Conservation (phyloP, 352 stramenopile genomes). For the Pythium scleroteichum region DNA sequence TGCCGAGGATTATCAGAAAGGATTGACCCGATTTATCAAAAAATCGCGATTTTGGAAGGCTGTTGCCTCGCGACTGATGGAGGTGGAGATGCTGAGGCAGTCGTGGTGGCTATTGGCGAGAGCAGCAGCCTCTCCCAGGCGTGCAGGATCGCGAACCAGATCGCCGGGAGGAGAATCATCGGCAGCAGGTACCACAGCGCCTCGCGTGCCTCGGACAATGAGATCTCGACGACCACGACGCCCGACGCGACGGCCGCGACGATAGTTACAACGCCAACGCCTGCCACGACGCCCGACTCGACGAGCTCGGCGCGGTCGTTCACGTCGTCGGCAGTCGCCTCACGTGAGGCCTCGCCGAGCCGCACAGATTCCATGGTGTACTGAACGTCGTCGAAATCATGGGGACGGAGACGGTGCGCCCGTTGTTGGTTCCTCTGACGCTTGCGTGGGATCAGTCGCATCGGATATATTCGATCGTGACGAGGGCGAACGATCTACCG, state of each 20-base stretch:
- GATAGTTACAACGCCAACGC: conserved; percentile 28
- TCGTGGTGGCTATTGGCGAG: neutral
- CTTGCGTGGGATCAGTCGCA: neutral
- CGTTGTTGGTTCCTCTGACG: conserved; percentile 8
- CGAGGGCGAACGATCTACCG: too few relatives aligned
- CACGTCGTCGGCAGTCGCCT: conserved; percentile 7
- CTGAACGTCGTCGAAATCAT: conserved; percentile 66
- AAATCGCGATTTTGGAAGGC: conserved; percentile 32
- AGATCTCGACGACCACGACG: conserved; percentile 31
- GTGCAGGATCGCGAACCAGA: conserved; percentile 48
- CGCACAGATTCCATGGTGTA: conserved; percentile 66
- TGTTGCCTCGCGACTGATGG: neutral
- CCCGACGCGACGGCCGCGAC: conserved; percentile 39
- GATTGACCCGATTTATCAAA: conserved; percentile 27
- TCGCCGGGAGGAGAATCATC: conserved; percentile 49
- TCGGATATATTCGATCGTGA: neutral
- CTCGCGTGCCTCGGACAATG: conserved; percentile 36
- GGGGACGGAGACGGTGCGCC: conserved; percentile 36
- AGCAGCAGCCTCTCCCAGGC: conserved; percentile 44
- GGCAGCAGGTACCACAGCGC: conserved; percentile 43
- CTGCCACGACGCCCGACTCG: conserved; percentile 37
- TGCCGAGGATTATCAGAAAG: neutral
- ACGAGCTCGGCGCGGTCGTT: conserved; percentile 33
- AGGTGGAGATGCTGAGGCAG: neutral
- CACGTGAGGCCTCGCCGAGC: conserved; percentile 21